Evolutionary conservation across 164 flowering plant genomes (phyloP).

Genomic region (Echeveria elegans): DNA sequence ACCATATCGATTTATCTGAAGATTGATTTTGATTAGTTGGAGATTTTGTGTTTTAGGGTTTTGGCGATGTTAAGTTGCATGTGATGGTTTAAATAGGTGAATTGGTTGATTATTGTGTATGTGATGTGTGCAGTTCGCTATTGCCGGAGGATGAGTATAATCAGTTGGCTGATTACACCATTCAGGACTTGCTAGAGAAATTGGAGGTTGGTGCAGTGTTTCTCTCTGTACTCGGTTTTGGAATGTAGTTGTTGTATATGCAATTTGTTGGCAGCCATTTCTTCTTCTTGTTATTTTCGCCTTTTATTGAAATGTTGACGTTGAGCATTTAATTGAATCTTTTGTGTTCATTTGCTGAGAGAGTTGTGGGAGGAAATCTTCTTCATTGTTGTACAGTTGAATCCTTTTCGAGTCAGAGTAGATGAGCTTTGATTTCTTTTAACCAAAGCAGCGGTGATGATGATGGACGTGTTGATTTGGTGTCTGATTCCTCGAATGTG

Average conservation of each 20-base stretch:
- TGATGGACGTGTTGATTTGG: background rate
- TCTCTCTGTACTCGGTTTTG: too few species aligned
- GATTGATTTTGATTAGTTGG: background rate
- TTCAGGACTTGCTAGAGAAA: constrained; percentile 68
- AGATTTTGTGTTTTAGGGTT: background rate
- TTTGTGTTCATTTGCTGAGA: too few species aligned
- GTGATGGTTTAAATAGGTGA: too few species aligned
- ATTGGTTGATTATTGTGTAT: background rate
- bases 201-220: constrained; percentile 76
- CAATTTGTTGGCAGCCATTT: too few species aligned
- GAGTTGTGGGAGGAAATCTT: too few species aligned
- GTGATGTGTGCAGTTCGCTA: constrained; percentile 36
- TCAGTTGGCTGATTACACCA: constrained; percentile 60
- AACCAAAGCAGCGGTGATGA: background rate
- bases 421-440: background rate
- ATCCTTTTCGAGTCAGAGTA: too few species aligned
- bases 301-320: background rate
- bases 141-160: constrained; percentile 81
- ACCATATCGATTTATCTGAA: background rate
- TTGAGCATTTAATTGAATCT: background rate
- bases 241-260: too few species aligned
- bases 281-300: too few species aligned
- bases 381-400: too few species aligned
- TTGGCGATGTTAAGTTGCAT: background rate
- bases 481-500: background rate